A percentile compares a stretch with the other conserved stretches of the same genome.
These are phyloP conservation scores for Naganishia vishniacii DNA, from an alignment of 768 basidiomycete species.

Conservation along the genomic window DNA sequence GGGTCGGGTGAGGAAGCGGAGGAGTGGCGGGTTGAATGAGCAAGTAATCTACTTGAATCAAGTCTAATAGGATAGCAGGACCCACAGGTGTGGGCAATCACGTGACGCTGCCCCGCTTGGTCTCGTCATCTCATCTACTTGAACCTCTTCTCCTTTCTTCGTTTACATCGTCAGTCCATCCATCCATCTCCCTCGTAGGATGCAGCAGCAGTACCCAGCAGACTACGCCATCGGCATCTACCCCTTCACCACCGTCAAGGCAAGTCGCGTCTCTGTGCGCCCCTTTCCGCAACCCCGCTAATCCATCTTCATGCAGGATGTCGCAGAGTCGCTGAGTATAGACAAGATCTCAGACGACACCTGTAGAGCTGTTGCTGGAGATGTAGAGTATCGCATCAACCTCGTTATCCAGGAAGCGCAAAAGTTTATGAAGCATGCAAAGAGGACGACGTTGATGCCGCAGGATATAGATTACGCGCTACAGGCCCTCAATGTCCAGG, in stretches of 20 bases:
- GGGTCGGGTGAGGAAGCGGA: background rate
- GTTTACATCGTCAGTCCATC: background rate
- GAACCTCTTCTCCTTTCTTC: background rate
- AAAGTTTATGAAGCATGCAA: conserved; percentile 91
- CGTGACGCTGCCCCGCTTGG: background rate
- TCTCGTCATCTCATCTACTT: background rate
- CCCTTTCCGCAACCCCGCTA: background rate
- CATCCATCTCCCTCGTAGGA: too few species aligned
- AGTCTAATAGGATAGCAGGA: too few species aligned
- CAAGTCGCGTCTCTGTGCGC: background rate
- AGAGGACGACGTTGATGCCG: conserved; percentile 80
- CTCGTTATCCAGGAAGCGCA: conserved; percentile 89
- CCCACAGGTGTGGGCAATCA: background rate
- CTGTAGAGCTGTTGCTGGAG: conserved; percentile 79
- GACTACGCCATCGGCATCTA: conserved; percentile 24
- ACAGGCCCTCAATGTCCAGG: conserved; percentile 87
- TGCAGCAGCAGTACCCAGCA: conserved; percentile 10
- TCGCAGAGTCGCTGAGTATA: conserved; percentile 80
- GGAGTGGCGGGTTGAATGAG: too few species aligned
- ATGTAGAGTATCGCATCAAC: conserved; percentile 93
- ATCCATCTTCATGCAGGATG: conserved; percentile 58
- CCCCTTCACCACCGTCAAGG: conserved; percentile 25
- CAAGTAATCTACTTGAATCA: too few species aligned
- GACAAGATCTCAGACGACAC: conserved; percentile 68
- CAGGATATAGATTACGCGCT: conserved; percentile 89